A percentile compares a stretch with the other conserved stretches of the same genome.
Evolutionary conservation across 2,329 filamentous ascomycete species (phyloP).

Genomic region (Aspergillus latus): DNA sequence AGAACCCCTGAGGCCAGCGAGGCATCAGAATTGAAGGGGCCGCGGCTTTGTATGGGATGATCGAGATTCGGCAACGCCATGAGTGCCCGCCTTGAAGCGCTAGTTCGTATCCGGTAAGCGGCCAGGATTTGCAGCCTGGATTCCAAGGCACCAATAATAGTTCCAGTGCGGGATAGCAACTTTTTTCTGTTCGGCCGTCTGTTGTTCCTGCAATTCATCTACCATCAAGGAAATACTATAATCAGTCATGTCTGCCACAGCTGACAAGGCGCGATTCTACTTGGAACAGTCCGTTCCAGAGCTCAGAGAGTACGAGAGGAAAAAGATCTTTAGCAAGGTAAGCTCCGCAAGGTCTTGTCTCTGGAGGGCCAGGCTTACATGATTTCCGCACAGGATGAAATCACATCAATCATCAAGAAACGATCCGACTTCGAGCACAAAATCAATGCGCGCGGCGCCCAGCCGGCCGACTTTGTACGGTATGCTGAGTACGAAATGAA

Average conservation of each 20-base stretch:
- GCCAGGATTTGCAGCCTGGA: slow-evolving; percentile 13
- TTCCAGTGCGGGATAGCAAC: slow-evolving; percentile 31
- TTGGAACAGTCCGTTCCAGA: slow-evolving; percentile 90
- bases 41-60: slow-evolving; percentile 2
- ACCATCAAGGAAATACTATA: no score
- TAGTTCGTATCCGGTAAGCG: slow-evolving; percentile 23
- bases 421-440: slow-evolving; percentile 92
- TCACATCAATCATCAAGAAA: slow-evolving; percentile 82
- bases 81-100: slow-evolving; percentile 12
- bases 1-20: slow-evolving; percentile 31
- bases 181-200: slow-evolving; percentile 27
- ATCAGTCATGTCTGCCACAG: slow-evolving; percentile 70
- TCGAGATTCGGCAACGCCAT: slow-evolving; percentile 21
- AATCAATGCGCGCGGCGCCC: slow-evolving; percentile 76
- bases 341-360: slow-evolving; percentile 16
- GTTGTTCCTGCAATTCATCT: not conserved
- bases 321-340: slow-evolving; percentile 83
- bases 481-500: slow-evolving; percentile 75
- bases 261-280: slow-evolving; percentile 93
- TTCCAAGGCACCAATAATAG: slow-evolving; percentile 21
- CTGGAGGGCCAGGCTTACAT: slow-evolving; percentile 12
- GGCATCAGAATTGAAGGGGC: slow-evolving; percentile 20
- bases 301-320: slow-evolving; percentile 86
- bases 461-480: slow-evolving; percentile 74
- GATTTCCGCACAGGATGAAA: slow-evolving; percentile 67